phyloP scores from a whole-genome alignment of 257 asterid species.

The Primulina tabacum region DNA sequence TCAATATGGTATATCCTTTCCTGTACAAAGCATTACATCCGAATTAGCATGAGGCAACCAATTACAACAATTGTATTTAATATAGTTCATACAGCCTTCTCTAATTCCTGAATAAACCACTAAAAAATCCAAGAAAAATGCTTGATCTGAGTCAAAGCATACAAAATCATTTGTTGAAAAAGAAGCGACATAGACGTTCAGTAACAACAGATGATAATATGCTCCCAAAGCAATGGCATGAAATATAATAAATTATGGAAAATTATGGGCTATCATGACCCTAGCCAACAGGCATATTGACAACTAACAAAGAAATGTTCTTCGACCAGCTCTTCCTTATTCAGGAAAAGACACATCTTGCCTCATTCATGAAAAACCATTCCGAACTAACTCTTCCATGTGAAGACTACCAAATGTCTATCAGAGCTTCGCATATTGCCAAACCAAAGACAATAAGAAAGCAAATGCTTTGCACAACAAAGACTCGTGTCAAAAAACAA shows the following conservation, averaged over 20 bases:
- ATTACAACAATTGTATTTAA: neutral
- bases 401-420: neutral
- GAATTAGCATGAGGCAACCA: constrained; percentile 13
- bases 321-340: constrained; percentile 2
- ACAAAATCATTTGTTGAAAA: neutral
- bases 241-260: no score
- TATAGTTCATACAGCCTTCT: neutral
- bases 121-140: neutral
- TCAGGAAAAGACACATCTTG: neutral
- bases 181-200: neutral
- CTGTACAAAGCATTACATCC: constrained; percentile 36
- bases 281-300: neutral
- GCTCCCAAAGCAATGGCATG: neutral
- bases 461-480: neutral
- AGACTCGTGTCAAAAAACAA: neutral
- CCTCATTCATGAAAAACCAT: neutral
- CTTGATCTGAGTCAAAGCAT: neutral
- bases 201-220: neutral
- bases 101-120: neutral
- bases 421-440: neutral
- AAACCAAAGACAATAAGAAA: neutral
- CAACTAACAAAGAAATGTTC: neutral
- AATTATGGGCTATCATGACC: neutral
- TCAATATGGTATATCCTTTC: constrained; percentile 70
- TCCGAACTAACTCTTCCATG: neutral